Evolutionary conservation across 2,329 filamentous ascomycete species (phyloP).

Genomic region (Verticillium zaregamsianum): DNA sequence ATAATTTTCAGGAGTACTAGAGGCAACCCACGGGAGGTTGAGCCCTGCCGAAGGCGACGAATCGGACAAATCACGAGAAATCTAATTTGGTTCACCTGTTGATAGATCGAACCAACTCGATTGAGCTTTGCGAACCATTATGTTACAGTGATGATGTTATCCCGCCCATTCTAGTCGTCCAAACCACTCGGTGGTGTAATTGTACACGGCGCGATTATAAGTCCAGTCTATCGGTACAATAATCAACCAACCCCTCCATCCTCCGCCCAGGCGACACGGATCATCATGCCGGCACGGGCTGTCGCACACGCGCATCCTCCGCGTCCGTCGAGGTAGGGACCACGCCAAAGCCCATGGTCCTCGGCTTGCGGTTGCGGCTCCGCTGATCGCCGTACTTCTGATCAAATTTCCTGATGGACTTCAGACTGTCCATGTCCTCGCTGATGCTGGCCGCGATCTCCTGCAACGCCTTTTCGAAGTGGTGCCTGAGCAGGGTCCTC

Average conservation of each 20-base stretch:
- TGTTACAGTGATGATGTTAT: neutral
- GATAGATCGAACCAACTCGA: neutral
- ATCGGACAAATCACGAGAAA: neutral
- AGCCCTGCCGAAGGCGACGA: neutral
- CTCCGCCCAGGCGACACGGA: neutral
- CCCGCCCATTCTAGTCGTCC: neutral
- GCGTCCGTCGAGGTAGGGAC: conserved; percentile 31
- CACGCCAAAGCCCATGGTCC: conserved; percentile 56
- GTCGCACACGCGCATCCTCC: conserved; percentile 41
- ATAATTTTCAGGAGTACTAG: neutral
- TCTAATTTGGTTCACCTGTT: neutral
- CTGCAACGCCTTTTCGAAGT: conserved; percentile 81
- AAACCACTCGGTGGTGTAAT: neutral
- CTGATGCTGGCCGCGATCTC: conserved; percentile 91
- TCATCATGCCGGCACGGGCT: conserved; percentile 5
- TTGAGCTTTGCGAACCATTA: neutral
- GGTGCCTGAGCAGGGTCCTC: conserved; percentile 59
- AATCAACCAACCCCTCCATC: no score
- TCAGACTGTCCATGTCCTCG: conserved; percentile 86
- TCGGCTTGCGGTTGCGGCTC: conserved; percentile 49
- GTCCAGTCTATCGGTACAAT: neutral
- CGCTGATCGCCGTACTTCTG: conserved; percentile 87
- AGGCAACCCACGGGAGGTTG: neutral
- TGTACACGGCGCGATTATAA: neutral
- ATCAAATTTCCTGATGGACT: conserved; percentile 90